phyloP scores from a whole-genome alignment of 1,284 basidiomycete genomes.

The Flammula alnicola region DNA sequence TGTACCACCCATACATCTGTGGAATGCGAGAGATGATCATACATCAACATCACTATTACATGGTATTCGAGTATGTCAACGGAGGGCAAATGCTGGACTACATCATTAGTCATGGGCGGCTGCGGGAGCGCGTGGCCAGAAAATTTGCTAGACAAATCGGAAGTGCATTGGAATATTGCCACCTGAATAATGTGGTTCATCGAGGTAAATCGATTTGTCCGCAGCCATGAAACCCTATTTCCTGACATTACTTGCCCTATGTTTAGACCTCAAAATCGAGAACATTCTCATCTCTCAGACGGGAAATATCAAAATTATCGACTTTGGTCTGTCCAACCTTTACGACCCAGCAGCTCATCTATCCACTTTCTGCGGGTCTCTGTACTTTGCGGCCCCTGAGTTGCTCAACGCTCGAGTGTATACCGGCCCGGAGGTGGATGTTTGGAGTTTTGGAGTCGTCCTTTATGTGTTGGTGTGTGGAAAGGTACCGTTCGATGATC shows the following conservation, averaged over 20 bases:
- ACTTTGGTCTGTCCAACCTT: constrained; percentile 98
- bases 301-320: constrained; percentile 99
- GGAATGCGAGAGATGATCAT: constrained; percentile 99
- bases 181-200: constrained; percentile 97
- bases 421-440: constrained; percentile 96
- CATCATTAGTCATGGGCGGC: constrained; percentile 97
- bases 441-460: constrained; percentile 99
- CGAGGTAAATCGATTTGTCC: constrained; percentile 56
- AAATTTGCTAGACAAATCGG: constrained; percentile 98
- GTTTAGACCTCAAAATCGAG: constrained; percentile 93
- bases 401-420: constrained; percentile 96
- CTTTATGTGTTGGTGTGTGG: constrained; percentile 97
- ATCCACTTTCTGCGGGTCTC: constrained; percentile 94
- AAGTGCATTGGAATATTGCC: constrained; percentile 95
- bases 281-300: constrained; percentile 99
- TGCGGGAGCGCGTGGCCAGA: constrained; percentile 92
- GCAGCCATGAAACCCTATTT: constrained; percentile 15
- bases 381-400: constrained; percentile 98
- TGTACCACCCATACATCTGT: constrained; percentile 98
- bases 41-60: constrained; percentile 97
- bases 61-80: constrained; percentile 99
- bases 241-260: constrained; percentile 12
- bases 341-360: constrained; percentile 87
- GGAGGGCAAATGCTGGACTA: constrained; percentile 99
- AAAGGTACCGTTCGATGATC: constrained; percentile 98